Conservation (phyloP, 2,329 filamentous ascomycete species). For the Aquanectria penicillioides region DNA sequence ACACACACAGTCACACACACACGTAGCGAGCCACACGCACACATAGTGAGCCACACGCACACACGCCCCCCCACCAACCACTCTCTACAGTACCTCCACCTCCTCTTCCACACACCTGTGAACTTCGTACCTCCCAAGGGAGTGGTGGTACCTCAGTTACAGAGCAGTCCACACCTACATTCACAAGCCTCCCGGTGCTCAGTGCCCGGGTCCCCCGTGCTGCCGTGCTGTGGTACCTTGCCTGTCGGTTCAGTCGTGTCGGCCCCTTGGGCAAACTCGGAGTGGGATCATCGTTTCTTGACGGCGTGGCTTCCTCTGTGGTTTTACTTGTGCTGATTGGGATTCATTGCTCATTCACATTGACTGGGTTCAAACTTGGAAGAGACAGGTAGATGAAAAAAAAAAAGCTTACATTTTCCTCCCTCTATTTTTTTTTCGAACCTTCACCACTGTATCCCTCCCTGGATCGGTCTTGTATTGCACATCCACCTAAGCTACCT, state of each 20-base stretch:
- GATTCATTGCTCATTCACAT: no score
- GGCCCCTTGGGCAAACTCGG: conserved; percentile 15
- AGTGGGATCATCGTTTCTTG: conserved; percentile 24
- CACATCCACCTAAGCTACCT: no score
- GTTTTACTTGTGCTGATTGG: conserved; percentile 4
- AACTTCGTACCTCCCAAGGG: no score
- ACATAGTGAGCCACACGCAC: no score
- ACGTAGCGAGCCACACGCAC: no score
- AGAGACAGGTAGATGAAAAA: no score
- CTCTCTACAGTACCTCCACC: no score
- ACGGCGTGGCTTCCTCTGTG: conserved; percentile 20
- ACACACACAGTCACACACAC: no score
- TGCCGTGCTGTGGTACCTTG: conserved; percentile 6
- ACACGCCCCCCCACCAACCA: no score
- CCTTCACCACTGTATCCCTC: conserved; percentile 4
- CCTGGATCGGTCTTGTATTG: neutral
- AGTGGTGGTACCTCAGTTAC: conserved; percentile 8
- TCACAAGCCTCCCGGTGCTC: conserved; percentile 2
- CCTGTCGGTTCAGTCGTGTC: no score
- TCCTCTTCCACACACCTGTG: no score
- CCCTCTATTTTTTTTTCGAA: neutral
- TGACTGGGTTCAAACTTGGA: no score
- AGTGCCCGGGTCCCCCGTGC: conserved; percentile 7
- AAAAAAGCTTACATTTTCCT: conserved; percentile 7
- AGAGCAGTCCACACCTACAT: neutral